Conservation (phyloP, 2,329 filamentous ascomycete species). For the Hymenoscyphus linearis region DNA sequence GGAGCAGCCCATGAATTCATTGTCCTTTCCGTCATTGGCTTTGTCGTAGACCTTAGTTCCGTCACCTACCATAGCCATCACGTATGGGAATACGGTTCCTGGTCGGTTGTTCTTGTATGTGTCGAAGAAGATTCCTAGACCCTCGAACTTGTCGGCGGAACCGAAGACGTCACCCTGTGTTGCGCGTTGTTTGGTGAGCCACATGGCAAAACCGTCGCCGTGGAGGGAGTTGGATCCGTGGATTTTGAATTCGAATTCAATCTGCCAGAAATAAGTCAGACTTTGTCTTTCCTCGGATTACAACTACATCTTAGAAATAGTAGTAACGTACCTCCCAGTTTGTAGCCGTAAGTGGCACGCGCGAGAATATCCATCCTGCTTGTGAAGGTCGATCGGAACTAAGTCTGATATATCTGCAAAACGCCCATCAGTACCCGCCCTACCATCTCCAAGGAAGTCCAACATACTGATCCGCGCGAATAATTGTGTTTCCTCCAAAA, state of each 20-base stretch:
- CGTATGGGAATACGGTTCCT: slow-evolving; percentile 90
- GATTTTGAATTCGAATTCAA: slow-evolving; percentile 93
- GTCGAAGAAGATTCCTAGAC: slow-evolving; percentile 86
- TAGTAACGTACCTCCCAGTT: slow-evolving; percentile 74
- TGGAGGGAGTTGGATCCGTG: slow-evolving; percentile 84
- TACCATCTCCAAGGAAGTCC: not conserved
- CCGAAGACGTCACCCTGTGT: slow-evolving; percentile 82
- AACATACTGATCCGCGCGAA: slow-evolving; percentile 65
- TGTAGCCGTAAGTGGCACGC: slow-evolving; percentile 89
- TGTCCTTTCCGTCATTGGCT: slow-evolving; percentile 86
- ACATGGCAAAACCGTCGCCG: slow-evolving; percentile 95
- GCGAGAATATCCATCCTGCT: slow-evolving; percentile 87
- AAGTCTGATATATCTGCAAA: slow-evolving; percentile 76
- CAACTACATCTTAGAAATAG: not conserved
- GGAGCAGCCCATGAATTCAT: slow-evolving; percentile 91
- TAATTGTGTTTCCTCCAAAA: slow-evolving; percentile 91
- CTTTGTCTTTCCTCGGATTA: not conserved
- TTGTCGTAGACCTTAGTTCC: slow-evolving; percentile 87
- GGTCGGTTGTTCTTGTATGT: slow-evolving; percentile 99
- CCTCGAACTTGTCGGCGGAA: slow-evolving; percentile 81
- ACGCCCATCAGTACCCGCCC: slow-evolving; percentile 22
- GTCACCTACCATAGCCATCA: slow-evolving; percentile 98
- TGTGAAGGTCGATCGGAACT: slow-evolving; percentile 88
- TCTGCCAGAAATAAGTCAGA: slow-evolving; percentile 36
- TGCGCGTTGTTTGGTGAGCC: slow-evolving; percentile 91